Conservation (phyloP, 202 grass and related monocot genomes). For the Setaria italica region DNA sequence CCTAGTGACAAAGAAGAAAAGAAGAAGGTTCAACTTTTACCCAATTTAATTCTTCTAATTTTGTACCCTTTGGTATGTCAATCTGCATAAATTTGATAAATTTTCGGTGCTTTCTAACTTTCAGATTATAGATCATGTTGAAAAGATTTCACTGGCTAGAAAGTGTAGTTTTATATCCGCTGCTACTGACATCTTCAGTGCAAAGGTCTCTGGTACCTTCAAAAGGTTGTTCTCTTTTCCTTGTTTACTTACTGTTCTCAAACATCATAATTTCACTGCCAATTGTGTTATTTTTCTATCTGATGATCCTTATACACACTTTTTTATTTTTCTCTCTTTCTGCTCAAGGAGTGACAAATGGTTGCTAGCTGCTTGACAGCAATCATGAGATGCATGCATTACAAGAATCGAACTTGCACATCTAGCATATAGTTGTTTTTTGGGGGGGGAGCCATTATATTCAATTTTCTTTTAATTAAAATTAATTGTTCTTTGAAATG, state of each 20-base stretch:
- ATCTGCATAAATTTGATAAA: slow-evolving; percentile 28
- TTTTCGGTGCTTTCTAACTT: slow-evolving; percentile 31
- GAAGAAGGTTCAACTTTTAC: slow-evolving; percentile 66
- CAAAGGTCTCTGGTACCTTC: slow-evolving; percentile 97
- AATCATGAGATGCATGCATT: slow-evolving; percentile 6
- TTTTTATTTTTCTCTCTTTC: background rate
- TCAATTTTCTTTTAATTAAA: background rate
- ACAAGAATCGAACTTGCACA: slow-evolving; percentile 27
- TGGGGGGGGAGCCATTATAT: slow-evolving; percentile 4
- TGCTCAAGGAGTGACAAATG: slow-evolving; percentile 8
- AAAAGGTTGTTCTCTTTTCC: slow-evolving; percentile 75
- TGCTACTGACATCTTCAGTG: slow-evolving; percentile 85
- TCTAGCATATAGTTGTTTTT: background rate
- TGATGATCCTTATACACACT: background rate
- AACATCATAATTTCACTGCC: slow-evolving; percentile 5
- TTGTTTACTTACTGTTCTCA: slow-evolving; percentile 36
- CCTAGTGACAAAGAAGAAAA: slow-evolving; percentile 91
- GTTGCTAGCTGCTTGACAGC: background rate
- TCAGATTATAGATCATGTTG: slow-evolving; percentile 83
- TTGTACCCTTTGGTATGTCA: background rate
- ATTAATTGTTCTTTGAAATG: background rate
- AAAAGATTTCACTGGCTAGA: slow-evolving; percentile 89
- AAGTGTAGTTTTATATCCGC: slow-evolving; percentile 81
- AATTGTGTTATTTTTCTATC: slow-evolving; percentile 2
- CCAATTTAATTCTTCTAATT: slow-evolving; percentile 2